Conservation (phyloP, 1,139 yeast genomes). For the Scheffersomyces illinoinensis region DNA sequence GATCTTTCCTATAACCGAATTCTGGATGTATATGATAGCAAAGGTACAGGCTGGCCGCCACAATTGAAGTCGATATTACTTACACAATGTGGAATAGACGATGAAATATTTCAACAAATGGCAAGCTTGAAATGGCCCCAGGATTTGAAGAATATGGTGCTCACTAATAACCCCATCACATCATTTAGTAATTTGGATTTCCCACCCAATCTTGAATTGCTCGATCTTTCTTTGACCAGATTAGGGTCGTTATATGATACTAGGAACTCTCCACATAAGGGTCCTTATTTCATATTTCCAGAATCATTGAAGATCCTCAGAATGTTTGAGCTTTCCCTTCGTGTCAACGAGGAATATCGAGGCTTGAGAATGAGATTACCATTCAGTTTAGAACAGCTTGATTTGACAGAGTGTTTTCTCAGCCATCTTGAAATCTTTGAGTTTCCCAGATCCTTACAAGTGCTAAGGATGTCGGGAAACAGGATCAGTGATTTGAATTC, state of each 20-base stretch:
- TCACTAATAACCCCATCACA: slow-evolving; percentile 27
- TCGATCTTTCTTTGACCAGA: slow-evolving; percentile 19
- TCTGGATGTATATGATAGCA: slow-evolving; percentile 10
- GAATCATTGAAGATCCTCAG: slow-evolving; percentile 12
- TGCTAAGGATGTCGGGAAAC: slow-evolving; percentile 25
- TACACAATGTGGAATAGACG: slow-evolving; percentile 22
- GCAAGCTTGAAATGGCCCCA: slow-evolving; percentile 26
- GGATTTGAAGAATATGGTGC: slow-evolving; percentile 20
- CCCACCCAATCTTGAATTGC: slow-evolving; percentile 23
- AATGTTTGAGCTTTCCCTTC: slow-evolving; percentile 14
- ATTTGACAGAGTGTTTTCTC: slow-evolving; percentile 25
- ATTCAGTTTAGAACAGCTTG: slow-evolving; percentile 14
- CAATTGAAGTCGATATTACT: slow-evolving; percentile 26
- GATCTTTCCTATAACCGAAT: slow-evolving; percentile 30
- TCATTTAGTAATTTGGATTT: slow-evolving; percentile 20
- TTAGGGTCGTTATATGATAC: slow-evolving; percentile 7
- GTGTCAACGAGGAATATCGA: slow-evolving; percentile 5
- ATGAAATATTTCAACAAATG: slow-evolving; percentile 17
- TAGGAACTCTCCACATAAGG: slow-evolving; percentile 3
- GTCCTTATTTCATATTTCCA: background rate
- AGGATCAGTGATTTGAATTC: slow-evolving; percentile 14
- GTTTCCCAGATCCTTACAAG: slow-evolving; percentile 27
- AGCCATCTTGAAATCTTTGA: slow-evolving; percentile 18
- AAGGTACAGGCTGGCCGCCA: slow-evolving; percentile 29
- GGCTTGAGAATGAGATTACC: slow-evolving; percentile 18